phyloP scores from a whole-genome alignment of 345 rosid genomes.

The Citropsis articulata region DNA sequence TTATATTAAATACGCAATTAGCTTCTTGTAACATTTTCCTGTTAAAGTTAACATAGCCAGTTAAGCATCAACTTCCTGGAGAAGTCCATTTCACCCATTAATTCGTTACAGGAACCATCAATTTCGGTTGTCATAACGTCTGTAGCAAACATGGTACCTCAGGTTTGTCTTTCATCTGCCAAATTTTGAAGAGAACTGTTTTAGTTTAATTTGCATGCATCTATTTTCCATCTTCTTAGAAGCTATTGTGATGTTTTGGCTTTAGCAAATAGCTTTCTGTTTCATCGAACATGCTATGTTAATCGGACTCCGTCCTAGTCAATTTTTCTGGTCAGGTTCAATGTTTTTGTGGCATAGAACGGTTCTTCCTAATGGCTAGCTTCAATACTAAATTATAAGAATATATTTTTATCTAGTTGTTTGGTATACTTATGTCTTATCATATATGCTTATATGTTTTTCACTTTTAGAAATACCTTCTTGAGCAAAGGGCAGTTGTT shows the following conservation, averaged over 20 bases:
- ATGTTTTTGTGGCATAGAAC: neutral
- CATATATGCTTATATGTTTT: constrained; percentile 9
- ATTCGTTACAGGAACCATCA: constrained; percentile 70
- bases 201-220: neutral
- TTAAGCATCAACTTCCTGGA: neutral
- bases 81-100: constrained; percentile 9
- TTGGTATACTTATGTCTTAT: neutral
- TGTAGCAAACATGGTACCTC: constrained; percentile 86
- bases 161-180: constrained; percentile 44
- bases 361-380: neutral
- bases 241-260: neutral
- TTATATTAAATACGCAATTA: neutral
- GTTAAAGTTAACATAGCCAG: neutral
- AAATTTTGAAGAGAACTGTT: neutral
- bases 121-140: constrained; percentile 83
- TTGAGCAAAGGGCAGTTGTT: constrained; percentile 84
- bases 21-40: neutral
- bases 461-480: constrained; percentile 70
- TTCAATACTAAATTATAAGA: neutral
- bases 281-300: neutral
- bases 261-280: neutral
- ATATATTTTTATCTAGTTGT: neutral
- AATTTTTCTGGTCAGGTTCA: neutral
- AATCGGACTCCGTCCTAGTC: neutral
- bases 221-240: neutral